Evolutionary conservation across 2,329 filamentous ascomycete genomes (phyloP), one percentile per base, ranked within the genome.

Genomic region (Rhytidhysteron rufulum): DNA sequence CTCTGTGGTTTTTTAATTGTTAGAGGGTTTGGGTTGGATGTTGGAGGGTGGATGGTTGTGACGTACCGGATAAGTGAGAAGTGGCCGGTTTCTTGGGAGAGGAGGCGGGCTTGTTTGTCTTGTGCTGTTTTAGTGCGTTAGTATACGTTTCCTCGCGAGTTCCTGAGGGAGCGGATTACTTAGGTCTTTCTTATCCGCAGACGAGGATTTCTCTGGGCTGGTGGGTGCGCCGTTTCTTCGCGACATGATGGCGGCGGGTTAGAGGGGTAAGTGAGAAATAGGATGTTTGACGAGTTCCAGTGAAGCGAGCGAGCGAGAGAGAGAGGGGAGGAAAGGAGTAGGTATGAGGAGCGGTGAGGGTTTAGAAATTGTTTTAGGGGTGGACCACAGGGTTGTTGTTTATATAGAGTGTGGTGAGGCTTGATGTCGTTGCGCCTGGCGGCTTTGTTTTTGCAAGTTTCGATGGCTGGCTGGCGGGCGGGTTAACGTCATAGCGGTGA

Each of bases 91-190:
- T 88, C 78, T 48, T 79, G 73, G 40, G 80, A 80, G 31, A 90
- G 76, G 32, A 90, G 77, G 50, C 78, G 76, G 62, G 83, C 86
- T 68, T 90, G 86, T 73, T 88, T 90, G 66, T 89, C 82, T 52
- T 79, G 71, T 36, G 74, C 82, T 86, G 58, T n/a, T 34, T 19
- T 19, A 13, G 30, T 11, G 15, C 32, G 41, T 54, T 20, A 56
- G 47, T 9, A 36, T 19, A 25, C 11, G 34, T 34, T 13, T 38
- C 10, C 20, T 13, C 21, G 19, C 11, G 13, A 32, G 9, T 17
- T 19, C 18, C n/a, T 11, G 18, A 34, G 15, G 15, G 20, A 16
- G 16, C 16, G 17, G 45, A 69, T 43, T 62, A 77, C 73, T 64
- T 49, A 65, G 63, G 48, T 70, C 68, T 50, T 64, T 63, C 31